Base-by-base conservation (phyloP, 2,329 filamentous ascomycete species). In the Ceratocystis cubensis region DNA sequence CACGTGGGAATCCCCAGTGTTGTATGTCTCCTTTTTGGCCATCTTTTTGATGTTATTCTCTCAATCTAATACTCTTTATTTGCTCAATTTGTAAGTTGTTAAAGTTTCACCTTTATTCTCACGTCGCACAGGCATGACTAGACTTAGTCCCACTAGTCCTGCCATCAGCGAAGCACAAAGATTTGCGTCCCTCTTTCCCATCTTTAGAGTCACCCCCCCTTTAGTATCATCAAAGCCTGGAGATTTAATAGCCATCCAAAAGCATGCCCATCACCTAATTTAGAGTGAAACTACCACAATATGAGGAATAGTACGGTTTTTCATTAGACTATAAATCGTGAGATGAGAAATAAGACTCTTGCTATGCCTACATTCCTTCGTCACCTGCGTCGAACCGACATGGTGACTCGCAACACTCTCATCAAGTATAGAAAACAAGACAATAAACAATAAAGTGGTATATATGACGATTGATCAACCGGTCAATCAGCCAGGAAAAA, bases 381-480 rank as follows among this genome's bases (percentile, higher is more conserved):
- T 5, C 50, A 25, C 10, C 22, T 57, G 22, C 22, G 20, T 5
- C 53, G 10, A 30, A 25, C 53, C 15, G 45, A 53, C 28, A 53
- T 30, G n/a, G 25, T n/a, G 28, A 53, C n/a, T 33, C 13, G n/a
- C 10, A 37, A 25, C 44, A 45, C 28, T 33, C 5, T 5, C 10
- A 3, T 33, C 41, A 56, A 30, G 56, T 15, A n/a, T 15, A 64
- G 13, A 37, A 46, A 64, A 64, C 25, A 64, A 53, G 41, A 64
- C 37, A 50, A 50, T 33, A 46, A 50, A 64, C 22, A 64, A 22
- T 41, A 56, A 56, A 37, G 45, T 53, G 63, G 63, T 64, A 64
- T 62, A 41, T 30, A 63, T 28, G 37, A 63, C 41, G n/a, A 22
- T 20, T 22, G 15, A 63, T 28, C 20, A 63, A 10, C 30, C 20